phyloP scores from a whole-genome alignment of 106 monocot species.

The Platanthera guangdongensis region DNA sequence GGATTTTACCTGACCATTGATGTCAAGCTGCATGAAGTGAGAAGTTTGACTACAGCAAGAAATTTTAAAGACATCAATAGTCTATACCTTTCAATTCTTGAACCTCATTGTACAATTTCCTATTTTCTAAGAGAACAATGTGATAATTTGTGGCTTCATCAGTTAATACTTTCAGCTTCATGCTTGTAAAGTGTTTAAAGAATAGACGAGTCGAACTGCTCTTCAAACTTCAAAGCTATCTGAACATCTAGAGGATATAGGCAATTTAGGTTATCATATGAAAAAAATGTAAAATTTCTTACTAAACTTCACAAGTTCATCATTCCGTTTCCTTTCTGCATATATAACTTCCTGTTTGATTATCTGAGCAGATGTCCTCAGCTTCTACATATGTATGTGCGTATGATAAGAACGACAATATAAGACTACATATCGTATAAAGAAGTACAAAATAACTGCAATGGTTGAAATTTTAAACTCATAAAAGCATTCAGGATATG shows the following conservation, averaged over 20 bases:
- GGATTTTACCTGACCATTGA: constrained; percentile 54
- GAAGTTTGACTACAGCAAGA: background rate
- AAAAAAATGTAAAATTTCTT: constrained; percentile 4
- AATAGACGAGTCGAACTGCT: background rate
- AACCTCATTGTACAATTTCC: constrained; percentile 59
- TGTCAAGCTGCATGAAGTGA: constrained; percentile 2
- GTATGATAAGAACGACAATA: background rate
- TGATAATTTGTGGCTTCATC: constrained; percentile 51
- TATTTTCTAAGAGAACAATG: constrained; percentile 51
- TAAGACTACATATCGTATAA: background rate
- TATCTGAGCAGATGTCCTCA: constrained; percentile 37
- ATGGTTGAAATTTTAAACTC: constrained; percentile 24
- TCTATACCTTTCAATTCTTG: constrained; percentile 70
- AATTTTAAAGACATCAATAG: background rate
- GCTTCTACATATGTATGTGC: constrained; percentile 23
- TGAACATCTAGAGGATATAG: background rate
- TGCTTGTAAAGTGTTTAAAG: constrained; percentile 16
- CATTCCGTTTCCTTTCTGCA: constrained; percentile 31
- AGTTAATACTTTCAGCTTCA: constrained; percentile 44
- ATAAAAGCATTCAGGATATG: constrained; percentile 23
- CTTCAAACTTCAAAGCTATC: background rate
- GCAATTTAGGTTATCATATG: background rate
- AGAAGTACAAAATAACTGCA: constrained; percentile 37
- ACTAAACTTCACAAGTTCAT: constrained; percentile 48
- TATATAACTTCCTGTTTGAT: constrained; percentile 36